A percentile compares a stretch with the other conserved stretches of the same genome.
These are phyloP conservation scores for Xylariaceae sp. DNA, from an alignment of 2,329 filamentous ascomycete genomes.

Conservation along the genomic window DNA sequence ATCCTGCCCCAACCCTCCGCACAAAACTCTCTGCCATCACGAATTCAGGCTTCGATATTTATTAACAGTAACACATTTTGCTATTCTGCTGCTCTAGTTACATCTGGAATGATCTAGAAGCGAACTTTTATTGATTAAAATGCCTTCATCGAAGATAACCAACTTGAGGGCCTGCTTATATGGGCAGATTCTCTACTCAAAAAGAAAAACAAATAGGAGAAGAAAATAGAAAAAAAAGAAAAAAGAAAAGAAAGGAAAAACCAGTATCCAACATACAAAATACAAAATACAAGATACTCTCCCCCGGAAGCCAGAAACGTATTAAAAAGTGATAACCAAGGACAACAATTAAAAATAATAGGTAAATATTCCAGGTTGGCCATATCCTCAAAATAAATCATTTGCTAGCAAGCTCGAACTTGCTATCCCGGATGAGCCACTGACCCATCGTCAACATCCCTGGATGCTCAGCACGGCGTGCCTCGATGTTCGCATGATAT, in stretches of 20 bases:
- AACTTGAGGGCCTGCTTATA: too few relatives aligned
- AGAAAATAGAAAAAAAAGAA: too few relatives aligned
- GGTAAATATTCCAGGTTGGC: neutral
- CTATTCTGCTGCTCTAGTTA: neutral
- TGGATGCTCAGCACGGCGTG: constrained; percentile 30
- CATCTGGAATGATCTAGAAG: too few relatives aligned
- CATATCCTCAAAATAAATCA: neutral
- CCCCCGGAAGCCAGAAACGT: neutral
- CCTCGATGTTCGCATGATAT: constrained; percentile 32
- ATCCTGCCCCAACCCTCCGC: neutral
- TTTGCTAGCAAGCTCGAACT: constrained; percentile 21
- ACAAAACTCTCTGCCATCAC: neutral
- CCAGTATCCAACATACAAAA: too few relatives aligned
- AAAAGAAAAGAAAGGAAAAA: too few relatives aligned
- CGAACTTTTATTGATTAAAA: too few relatives aligned
- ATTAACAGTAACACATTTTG: neutral
- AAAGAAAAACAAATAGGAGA: too few relatives aligned
- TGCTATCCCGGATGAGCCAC: constrained; percentile 31
- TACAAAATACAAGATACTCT: too few relatives aligned
- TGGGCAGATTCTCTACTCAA: too few relatives aligned
- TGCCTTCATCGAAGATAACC: too few relatives aligned
- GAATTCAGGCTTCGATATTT: neutral
- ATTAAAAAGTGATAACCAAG: neutral
- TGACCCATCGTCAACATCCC: constrained; percentile 31
- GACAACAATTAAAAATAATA: neutral